Evolutionary conservation across 306 rosid species (phyloP).

Genomic region (Oxytropis ochrocephala): DNA sequence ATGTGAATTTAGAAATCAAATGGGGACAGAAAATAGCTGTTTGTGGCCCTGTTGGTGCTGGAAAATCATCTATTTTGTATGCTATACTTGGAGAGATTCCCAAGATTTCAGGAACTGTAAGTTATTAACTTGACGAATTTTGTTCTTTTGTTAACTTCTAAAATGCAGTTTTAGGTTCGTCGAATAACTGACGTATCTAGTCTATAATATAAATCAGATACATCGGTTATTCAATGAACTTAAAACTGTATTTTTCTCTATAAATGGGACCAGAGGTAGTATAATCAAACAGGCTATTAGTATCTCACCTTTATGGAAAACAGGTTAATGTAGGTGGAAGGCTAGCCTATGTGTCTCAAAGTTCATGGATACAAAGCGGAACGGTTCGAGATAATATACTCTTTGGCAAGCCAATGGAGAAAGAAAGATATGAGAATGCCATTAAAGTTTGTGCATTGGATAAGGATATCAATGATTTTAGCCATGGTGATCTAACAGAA

Average conservation of each 20-base stretch:
- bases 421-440: conserved; percentile 43
- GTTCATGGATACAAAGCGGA: conserved; percentile 85
- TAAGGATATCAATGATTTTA: conserved; percentile 50
- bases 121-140: conserved; percentile 15
- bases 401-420: conserved; percentile 63
- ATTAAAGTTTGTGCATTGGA: conserved; percentile 67
- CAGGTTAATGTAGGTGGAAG: conserved; percentile 58
- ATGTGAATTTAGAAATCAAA: conserved; percentile 39
- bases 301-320: background rate
- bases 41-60: conserved; percentile 79
- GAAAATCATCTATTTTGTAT: conserved; percentile 70
- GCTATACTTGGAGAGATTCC: conserved; percentile 76
- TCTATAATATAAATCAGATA: no score
- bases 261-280: no score
- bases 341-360: conserved; percentile 72
- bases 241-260: no score
- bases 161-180: no score
- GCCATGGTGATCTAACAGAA: conserved; percentile 80
- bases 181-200: no score
- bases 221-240: no score
- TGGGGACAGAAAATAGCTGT: conserved; percentile 62
- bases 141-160: background rate
- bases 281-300: no score
- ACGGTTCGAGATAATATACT: conserved; percentile 70
- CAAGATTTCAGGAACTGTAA: conserved; percentile 60